These are phyloP conservation scores for Sordariomycetes sp. DNA, from an alignment of 2,329 filamentous ascomycete genomes.

Conservation along the genomic window DNA sequence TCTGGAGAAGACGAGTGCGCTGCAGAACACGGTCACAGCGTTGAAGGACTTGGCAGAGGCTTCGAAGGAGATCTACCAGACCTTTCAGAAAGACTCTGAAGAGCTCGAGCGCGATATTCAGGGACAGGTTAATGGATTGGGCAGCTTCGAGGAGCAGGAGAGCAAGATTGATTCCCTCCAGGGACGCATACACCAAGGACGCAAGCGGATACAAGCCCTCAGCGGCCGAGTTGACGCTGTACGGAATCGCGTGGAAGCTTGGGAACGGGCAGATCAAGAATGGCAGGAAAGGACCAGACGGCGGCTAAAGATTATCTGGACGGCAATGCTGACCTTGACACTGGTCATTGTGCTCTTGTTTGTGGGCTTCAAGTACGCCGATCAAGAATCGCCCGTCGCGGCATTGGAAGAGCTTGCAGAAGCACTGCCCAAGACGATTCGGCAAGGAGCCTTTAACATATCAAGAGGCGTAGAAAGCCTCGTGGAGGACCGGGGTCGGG, in stretches of 20 bases:
- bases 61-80: conserved; percentile 46
- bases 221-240: conserved; percentile 57
- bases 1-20: conserved; percentile 54
- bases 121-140: conserved; percentile 49
- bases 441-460: neutral
- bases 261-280: conserved; percentile 57
- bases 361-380: conserved; percentile 9
- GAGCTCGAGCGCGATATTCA: conserved; percentile 52
- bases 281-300: conserved; percentile 60
- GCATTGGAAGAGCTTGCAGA: neutral
- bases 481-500: conserved; percentile 3
- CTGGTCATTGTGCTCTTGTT: conserved; percentile 39
- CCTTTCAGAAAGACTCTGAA: conserved; percentile 51
- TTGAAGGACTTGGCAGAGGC: conserved; percentile 59
- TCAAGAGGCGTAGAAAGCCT: neutral
- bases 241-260: conserved; percentile 53
- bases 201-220: conserved; percentile 49
- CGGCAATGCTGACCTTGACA: conserved; percentile 39
- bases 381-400: neutral
- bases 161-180: conserved; percentile 53
- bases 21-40: conserved; percentile 55
- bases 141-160: conserved; percentile 57
- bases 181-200: conserved; percentile 49
- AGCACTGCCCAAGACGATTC: neutral
- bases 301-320: conserved; percentile 55